A percentile compares a stretch with the other conserved stretches of the same genome.
phyloP scores from a whole-genome alignment of 2,329 filamentous ascomycete species.

The Plenodomus lindquistii region DNA sequence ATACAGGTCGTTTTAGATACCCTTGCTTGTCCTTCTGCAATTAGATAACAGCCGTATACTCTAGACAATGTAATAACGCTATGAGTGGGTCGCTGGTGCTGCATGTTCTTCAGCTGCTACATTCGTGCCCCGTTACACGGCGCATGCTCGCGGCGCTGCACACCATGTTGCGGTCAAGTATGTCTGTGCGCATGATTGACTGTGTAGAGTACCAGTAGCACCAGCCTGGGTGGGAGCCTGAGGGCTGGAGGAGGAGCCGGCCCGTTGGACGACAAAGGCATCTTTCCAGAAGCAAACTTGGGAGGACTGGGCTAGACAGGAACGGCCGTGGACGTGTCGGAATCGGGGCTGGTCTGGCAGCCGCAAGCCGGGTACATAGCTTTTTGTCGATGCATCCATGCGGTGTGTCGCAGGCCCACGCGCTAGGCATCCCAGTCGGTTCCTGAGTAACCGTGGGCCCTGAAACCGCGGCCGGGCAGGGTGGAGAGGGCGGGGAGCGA shows the following conservation, averaged over 20 bases:
- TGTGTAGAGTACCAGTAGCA: too few relatives aligned
- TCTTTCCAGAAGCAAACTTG: constrained; percentile 17
- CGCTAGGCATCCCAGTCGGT: constrained; percentile 13
- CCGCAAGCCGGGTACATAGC: constrained; percentile 11
- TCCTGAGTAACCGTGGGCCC: constrained; percentile 15
- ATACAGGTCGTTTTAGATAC: constrained; percentile 30
- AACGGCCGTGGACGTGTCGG: constrained; percentile 1
- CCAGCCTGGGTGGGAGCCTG: constrained; percentile 6
- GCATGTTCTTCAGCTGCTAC: constrained; percentile 18
- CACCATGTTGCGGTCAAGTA: too few relatives aligned
- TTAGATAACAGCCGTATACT: constrained; percentile 13
- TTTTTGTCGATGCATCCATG: constrained; percentile 7
- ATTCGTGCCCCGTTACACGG: constrained; percentile 22
- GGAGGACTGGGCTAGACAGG: too few relatives aligned
- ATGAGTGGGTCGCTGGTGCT: constrained; percentile 13
- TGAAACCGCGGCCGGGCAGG: constrained; percentile 33
- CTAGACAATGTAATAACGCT: constrained; percentile 9
- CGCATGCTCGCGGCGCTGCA: constrained; percentile 27
- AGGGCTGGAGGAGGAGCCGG: constrained; percentile 5
- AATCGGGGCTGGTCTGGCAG: neutral
- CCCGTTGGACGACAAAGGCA: constrained; percentile 9
- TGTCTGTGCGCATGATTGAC: constrained; percentile 14
- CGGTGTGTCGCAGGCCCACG: constrained; percentile 29
- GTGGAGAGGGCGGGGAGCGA: constrained; percentile 20
- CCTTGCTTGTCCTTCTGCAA: constrained; percentile 28